A percentile compares a stretch with the other conserved stretches of the same genome.
Evolutionary conservation across 257 asterid genomes (phyloP).

Genomic region (Penstemon newberryi): DNA sequence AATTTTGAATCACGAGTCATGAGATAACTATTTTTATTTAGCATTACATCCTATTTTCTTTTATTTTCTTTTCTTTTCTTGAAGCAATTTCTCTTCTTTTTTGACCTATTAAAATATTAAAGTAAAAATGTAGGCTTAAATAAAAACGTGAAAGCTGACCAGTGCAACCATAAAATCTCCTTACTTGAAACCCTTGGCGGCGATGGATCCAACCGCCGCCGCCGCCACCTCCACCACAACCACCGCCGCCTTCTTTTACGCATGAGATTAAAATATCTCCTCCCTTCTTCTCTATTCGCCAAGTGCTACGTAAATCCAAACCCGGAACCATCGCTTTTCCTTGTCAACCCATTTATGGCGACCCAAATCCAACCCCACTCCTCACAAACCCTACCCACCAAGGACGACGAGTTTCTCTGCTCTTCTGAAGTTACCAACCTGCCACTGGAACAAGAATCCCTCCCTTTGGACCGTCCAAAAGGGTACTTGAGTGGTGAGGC

Average conservation of each 20-base stretch:
- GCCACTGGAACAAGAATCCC: constrained; percentile 29
- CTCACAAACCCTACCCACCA: constrained; percentile 27
- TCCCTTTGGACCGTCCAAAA: constrained; percentile 40
- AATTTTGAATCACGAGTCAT: no score
- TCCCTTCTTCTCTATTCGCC: constrained; percentile 20
- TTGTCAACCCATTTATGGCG: constrained; percentile 48
- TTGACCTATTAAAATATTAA: constrained; percentile 11
- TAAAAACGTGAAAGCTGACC: constrained; percentile 24
- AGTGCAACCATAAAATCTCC: not conserved
- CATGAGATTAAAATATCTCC: constrained; percentile 44
- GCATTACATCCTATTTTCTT: not conserved
- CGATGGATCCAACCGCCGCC: constrained; percentile 37
- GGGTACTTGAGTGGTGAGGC: constrained; percentile 72
- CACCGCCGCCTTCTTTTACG: constrained; percentile 25
- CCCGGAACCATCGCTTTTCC: not conserved
- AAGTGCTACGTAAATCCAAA: constrained; percentile 18
- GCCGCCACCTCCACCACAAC: constrained; percentile 20
- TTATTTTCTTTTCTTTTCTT: no score
- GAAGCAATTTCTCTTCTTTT: no score
- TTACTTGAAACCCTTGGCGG: constrained; percentile 25
- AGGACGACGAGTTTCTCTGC: constrained; percentile 53
- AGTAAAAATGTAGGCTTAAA: constrained; percentile 9
- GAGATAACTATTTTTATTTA: constrained; percentile 14
- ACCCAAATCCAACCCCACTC: constrained; percentile 38
- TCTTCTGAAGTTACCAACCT: constrained; percentile 28